Conservation (phyloP, 805 yeast genomes). For the Yarrowia alimentaria region DNA sequence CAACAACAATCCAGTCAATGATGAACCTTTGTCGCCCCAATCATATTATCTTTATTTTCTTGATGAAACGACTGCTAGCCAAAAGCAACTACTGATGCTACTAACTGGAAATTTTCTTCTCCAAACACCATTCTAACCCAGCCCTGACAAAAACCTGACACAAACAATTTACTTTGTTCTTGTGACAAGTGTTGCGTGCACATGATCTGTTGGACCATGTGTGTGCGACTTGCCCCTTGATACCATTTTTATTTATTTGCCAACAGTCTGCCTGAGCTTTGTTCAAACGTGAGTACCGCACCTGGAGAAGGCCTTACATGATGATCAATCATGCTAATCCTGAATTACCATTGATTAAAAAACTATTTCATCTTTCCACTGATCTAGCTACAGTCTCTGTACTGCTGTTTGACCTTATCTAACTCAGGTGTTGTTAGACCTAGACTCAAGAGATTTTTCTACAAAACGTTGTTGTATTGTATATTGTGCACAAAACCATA, state of each 20-base stretch:
- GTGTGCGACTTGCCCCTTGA: no score
- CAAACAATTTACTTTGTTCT: no score
- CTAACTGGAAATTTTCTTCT: neutral
- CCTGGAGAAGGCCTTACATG: neutral
- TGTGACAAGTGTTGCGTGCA: no score
- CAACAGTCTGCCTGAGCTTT: neutral
- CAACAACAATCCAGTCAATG: conserved; percentile 24
- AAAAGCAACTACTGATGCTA: conserved; percentile 24
- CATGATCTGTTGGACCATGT: no score
- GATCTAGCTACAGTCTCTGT: conserved; percentile 1
- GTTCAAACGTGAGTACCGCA: conserved; percentile 10
- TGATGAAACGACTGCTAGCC: conserved; percentile 27
- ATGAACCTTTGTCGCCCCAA: conserved; percentile 28
- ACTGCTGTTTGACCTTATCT: neutral
- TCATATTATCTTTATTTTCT: conserved; percentile 27
- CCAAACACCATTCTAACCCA: conserved; percentile 25
- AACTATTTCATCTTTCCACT: conserved; percentile 27
- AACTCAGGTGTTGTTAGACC: conserved; percentile 3
- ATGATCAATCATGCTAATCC: conserved; percentile 28
- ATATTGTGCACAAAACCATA: no score
- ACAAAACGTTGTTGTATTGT: no score
- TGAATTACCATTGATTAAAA: conserved; percentile 26
- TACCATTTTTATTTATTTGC: no score
- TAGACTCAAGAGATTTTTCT: neutral
- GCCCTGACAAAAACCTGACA: conserved; percentile 1